Percentiles rank a stretch among this genome's conserved stretches.
Conservation (phyloP, 1,284 basidiomycete genomes). For the Ceratorhiza oryzae-sativae region DNA sequence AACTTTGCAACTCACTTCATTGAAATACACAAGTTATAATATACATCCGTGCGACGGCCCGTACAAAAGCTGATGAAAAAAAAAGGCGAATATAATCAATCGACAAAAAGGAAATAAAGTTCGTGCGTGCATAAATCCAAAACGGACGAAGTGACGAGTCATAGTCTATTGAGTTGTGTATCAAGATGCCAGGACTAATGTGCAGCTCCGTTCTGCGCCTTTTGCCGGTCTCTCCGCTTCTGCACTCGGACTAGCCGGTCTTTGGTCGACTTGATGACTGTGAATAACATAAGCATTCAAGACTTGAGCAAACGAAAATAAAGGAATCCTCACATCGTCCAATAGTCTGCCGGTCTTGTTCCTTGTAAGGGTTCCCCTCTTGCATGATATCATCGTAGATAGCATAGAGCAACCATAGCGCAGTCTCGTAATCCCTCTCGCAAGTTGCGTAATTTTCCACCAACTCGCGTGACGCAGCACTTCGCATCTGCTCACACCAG, state of each 20-base stretch:
- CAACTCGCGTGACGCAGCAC: conserved; percentile 90
- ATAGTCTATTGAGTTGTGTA: neutral
- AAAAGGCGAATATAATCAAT: neutral
- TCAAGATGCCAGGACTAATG: neutral
- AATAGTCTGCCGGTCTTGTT: conserved; percentile 83
- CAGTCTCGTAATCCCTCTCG: conserved; percentile 93
- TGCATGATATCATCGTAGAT: conserved; percentile 90
- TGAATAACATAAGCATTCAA: neutral
- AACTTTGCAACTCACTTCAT: neutral
- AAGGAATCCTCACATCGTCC: conserved; percentile 69
- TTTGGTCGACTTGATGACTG: conserved; percentile 36
- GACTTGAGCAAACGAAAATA: neutral
- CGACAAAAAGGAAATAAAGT: neutral
- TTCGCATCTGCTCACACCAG: conserved; percentile 72
- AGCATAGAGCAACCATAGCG: conserved; percentile 89
- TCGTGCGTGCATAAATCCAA: conserved; percentile 17
- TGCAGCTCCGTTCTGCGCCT: conserved; percentile 5
- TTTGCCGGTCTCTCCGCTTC: conserved; percentile 31
- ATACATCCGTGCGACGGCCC: conserved; percentile 11
- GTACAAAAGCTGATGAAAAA: conserved; percentile 2
- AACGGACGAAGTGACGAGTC: neutral
- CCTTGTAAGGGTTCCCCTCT: conserved; percentile 80
- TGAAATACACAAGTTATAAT: conserved; percentile 30
- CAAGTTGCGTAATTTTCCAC: conserved; percentile 78
- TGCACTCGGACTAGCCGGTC: conserved; percentile 32